Evolutionary conservation across 169 alveolate genomes (phyloP), one percentile per base, ranked within the genome.

Genomic region (Miamiensis avidus): DNA sequence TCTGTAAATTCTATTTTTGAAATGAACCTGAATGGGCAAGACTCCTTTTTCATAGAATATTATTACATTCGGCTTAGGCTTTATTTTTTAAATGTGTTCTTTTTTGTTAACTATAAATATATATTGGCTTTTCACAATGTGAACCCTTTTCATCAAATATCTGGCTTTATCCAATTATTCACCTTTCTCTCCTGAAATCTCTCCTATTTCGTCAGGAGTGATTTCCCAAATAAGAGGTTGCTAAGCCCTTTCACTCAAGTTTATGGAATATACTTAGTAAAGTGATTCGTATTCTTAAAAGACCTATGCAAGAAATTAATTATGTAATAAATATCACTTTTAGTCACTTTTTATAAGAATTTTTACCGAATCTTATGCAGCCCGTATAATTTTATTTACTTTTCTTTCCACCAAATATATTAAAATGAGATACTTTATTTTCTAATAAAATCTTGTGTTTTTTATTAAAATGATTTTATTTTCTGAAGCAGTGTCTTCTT

Each of bases 91-190:
- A 6, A 49, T 64, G 34, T 79, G 74, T 1, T n/a, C 75, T 72
- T 79, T 79, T 29, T 34, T 29, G 27, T 64, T 25, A 1, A 79
- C 84, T 4, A 72, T 31, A 26, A 79, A 79, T 0, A 79, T 79
- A 29, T 34, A 34, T 29, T 79, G 27, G 29, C 31, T 15, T 1
- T 65, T 65, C 27, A 29, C 34, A 20, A 79, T 72, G 0, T 32
- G 27, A 28, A 65, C 20, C 28, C 84, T 34, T 29, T 72, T 27
- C 75, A 79, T 49, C 64, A 79, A 79, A 72, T 29, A 79, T 64
- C 84, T 34, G 25, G 84, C 84, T 49, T 31, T 64, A 25, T 79
- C 84, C 34, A 49, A 49, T n/a, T 79, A 49, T 27, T 79, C 84
- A 49, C 29, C 65, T 26, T 49, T 34, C 11, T 76, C 84, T 0